Conservation (phyloP, 2,329 filamentous ascomycete species). For the Aureobasidium uvarum region DNA sequence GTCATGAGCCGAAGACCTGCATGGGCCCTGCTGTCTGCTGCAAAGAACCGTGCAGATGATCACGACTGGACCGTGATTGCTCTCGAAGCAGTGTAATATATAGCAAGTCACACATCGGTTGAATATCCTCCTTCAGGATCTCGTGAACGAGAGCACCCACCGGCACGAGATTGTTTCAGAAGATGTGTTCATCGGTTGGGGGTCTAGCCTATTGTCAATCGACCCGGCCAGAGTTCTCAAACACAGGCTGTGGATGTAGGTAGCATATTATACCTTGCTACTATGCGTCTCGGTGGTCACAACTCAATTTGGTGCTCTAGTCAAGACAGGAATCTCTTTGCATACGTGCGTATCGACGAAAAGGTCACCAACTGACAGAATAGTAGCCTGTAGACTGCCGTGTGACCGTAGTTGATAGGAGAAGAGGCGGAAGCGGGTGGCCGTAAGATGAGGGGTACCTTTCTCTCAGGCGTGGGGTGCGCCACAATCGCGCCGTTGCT, state of each 20-base stretch:
- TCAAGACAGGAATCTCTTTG: neutral
- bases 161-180: conserved; percentile 20
- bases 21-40: conserved; percentile 20
- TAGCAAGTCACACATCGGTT: conserved; percentile 9
- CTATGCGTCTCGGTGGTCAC: neutral
- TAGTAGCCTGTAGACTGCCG: conserved; percentile 12
- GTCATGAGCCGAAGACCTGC: conserved; percentile 25
- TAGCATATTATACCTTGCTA: conserved; percentile 17
- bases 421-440: conserved; percentile 16
- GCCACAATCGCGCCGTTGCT: conserved; percentile 25
- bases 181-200: conserved; percentile 2
- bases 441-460: conserved; percentile 22
- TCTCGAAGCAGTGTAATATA: conserved; percentile 12
- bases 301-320: neutral
- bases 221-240: neutral
- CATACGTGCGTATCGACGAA: conserved; percentile 10
- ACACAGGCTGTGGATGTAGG: neutral
- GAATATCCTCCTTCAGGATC: neutral
- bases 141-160: neutral
- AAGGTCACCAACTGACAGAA: neutral
- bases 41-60: conserved; percentile 26
- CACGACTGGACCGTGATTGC: conserved; percentile 23
- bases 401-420: conserved; percentile 15
- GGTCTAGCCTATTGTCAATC: conserved; percentile 3
- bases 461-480: conserved; percentile 9